Evolutionary conservation across 2,329 filamentous ascomycete genomes (phyloP).

Genomic region (Diaporthe humulicola): DNA sequence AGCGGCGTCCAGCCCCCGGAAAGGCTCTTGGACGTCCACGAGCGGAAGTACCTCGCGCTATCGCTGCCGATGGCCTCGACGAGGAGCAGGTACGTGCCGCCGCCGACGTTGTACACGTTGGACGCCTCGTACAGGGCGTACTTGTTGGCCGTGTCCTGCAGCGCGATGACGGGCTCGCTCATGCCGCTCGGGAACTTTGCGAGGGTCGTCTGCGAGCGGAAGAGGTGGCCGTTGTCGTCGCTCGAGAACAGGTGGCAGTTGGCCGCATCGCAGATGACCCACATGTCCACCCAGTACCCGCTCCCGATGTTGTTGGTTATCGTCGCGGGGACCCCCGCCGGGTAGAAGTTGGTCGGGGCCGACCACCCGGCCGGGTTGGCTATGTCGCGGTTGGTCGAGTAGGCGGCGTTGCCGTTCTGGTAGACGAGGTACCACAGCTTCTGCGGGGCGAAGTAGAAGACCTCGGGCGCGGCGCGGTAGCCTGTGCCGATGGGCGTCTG

Average conservation of each 20-base stretch:
- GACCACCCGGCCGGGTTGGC: neutral
- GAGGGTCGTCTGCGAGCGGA: neutral
- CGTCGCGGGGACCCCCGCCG: neutral
- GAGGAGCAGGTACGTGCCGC: neutral
- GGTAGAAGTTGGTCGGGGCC: neutral
- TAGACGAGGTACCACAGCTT: neutral
- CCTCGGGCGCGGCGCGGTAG: conserved; percentile 3
- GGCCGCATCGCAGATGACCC: neutral
- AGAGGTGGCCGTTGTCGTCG: neutral
- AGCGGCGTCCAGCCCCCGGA: neutral
- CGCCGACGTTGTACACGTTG: neutral
- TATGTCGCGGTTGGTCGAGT: neutral
- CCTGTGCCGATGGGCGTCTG: neutral
- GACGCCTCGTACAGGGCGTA: neutral
- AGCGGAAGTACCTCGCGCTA: neutral
- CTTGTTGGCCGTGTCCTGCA: neutral
- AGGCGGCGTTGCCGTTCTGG: neutral
- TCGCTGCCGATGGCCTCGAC: neutral
- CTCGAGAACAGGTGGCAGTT: conserved; percentile 1
- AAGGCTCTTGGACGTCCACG: neutral
- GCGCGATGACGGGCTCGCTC: neutral
- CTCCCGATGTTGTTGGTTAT: neutral
- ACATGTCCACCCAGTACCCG: conserved; percentile 6
- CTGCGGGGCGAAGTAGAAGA: conserved; percentile 1
- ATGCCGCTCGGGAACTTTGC: neutral